Base-by-base conservation (phyloP, 768 basidiomycete species). In the Tricholoma sp. region DNA sequence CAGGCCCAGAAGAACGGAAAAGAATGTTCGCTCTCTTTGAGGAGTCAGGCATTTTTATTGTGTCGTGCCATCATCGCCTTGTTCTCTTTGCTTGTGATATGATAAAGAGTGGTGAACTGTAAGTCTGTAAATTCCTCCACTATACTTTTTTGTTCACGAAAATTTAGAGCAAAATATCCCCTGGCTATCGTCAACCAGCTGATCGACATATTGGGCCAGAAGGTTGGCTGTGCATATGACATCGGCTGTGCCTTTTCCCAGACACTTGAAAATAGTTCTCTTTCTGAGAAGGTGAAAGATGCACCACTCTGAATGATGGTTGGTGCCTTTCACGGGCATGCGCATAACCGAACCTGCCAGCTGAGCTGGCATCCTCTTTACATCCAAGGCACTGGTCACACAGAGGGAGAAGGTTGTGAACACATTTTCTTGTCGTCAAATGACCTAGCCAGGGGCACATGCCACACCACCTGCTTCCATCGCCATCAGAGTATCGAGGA, bases 11-110 rank as follows among this genome's bases (percentile, higher is more conserved):
- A 31, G 50, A 51, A 51, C 29, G 16, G 11, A 32, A 51, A 51
- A 51, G 57, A 27, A 71, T 70, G 65, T 74, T 68, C 70, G 61
- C 55, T 4, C 59, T 74, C 16, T 79, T 73, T 53, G 61, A 56
- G n/a, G n/a, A n/a, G n/a, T n/a, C n/a, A n/a, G n/a, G n/a, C n/a
- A n/a, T n/a, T n/a, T n/a, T n/a, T n/a, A 65, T 69, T 0, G 54
- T 59, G 57, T 64, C 66, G 8, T 76, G 74, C 54, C 59, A 63
- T 4, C 74, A 75, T 64, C 69, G 69, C 7, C 62, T 73, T 2
- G 58, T 70, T 18, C 54, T 71, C 5, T 60, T 61, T 35, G 31
- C 72, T 0, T 58, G 57, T 4, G 74, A 76, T 58, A 72, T 75
- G 71, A 47, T 73, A 5, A n/a, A n/a, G n/a, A n/a, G n/a, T n/a